Conservation (phyloP, 768 basidiomycete species). For the Clitopilus passeckerianus region DNA sequence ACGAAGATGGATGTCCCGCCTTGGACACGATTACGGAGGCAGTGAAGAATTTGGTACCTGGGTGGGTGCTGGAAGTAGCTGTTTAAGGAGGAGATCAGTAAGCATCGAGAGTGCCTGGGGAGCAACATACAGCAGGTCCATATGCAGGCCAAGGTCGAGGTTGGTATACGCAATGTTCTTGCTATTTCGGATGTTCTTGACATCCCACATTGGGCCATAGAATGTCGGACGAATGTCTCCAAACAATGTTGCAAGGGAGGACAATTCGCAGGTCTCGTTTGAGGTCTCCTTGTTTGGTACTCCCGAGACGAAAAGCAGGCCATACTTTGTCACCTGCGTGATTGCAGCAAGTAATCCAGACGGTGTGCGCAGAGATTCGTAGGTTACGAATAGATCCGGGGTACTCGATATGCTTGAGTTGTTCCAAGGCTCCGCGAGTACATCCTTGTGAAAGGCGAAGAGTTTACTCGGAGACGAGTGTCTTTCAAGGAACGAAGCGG, state of each 20-base stretch:
- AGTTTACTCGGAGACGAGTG: constrained; percentile 36
- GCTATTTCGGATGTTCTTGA: constrained; percentile 67
- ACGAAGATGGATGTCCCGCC: constrained; percentile 88
- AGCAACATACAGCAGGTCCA: constrained; percentile 81
- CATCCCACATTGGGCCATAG: constrained; percentile 89
- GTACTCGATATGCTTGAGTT: constrained; percentile 11
- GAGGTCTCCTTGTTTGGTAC: constrained; percentile 63
- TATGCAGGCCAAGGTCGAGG: constrained; percentile 81
- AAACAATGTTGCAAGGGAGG: constrained; percentile 59
- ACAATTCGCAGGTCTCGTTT: constrained; percentile 60
- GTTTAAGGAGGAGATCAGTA: background rate
- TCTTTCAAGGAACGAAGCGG: constrained; percentile 37
- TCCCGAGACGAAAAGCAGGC: constrained; percentile 64
- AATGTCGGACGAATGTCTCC: constrained; percentile 83
- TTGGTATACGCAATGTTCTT: constrained; percentile 95
- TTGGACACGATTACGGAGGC: constrained; percentile 74
- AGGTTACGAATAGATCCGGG: constrained; percentile 49
- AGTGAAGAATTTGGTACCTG: constrained; percentile 89
- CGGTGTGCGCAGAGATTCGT: constrained; percentile 41
- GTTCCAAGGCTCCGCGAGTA: constrained; percentile 8
- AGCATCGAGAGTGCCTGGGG: background rate
- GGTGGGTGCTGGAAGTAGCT: constrained; percentile 93
- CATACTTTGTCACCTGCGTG: constrained; percentile 64
- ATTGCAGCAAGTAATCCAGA: constrained; percentile 53
- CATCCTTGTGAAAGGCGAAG: constrained; percentile 14